phyloP scores from a whole-genome alignment of 2,329 filamentous ascomycete genomes.

The Rhinocladiella similis region DNA sequence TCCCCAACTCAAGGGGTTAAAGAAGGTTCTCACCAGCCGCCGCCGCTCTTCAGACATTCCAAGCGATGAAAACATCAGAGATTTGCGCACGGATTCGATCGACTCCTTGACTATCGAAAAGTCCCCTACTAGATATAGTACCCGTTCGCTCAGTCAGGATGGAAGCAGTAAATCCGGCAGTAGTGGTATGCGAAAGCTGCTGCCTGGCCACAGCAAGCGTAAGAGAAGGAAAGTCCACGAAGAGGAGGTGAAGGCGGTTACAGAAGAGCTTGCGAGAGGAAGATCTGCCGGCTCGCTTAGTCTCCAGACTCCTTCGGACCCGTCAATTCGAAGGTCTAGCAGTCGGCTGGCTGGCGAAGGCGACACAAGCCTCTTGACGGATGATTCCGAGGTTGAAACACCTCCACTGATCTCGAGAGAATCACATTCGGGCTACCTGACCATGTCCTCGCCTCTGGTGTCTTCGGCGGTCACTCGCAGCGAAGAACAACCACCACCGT shows the following conservation, averaged over 20 bases:
- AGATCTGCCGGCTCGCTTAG: slow-evolving; percentile 10
- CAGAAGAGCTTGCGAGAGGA: slow-evolving; percentile 22
- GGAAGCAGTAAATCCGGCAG: slow-evolving; percentile 40
- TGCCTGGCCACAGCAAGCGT: slow-evolving; percentile 45
- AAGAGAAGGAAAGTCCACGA: slow-evolving; percentile 42
- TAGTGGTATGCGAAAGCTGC: slow-evolving; percentile 54
- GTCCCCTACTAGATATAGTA: slow-evolving; percentile 35
- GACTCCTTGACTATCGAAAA: slow-evolving; percentile 40
- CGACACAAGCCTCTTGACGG: slow-evolving; percentile 26
- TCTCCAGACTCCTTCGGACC: slow-evolving; percentile 1
- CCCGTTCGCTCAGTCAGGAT: slow-evolving; percentile 38
- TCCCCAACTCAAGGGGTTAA: slow-evolving; percentile 37
- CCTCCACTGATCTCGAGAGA: slow-evolving; percentile 58
- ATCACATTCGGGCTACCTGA: slow-evolving; percentile 67
- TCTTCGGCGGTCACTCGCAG: slow-evolving; percentile 52
- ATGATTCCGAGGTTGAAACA: slow-evolving; percentile 23
- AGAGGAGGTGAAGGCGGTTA: slow-evolving; percentile 25
- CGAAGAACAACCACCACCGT: slow-evolving; percentile 34
- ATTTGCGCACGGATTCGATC: slow-evolving; percentile 34
- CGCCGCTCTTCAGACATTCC: slow-evolving; percentile 35
- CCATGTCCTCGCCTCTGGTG: slow-evolving; percentile 67
- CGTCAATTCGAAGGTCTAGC: slow-evolving; percentile 18
- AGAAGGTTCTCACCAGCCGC: slow-evolving; percentile 37
- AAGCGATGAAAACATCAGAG: slow-evolving; percentile 34
- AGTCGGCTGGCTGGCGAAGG: slow-evolving; percentile 18